A percentile compares a stretch with the other conserved stretches of the same genome.
phyloP scores from a whole-genome alignment of 768 basidiomycete species.

The Podaxis sp. region DNA sequence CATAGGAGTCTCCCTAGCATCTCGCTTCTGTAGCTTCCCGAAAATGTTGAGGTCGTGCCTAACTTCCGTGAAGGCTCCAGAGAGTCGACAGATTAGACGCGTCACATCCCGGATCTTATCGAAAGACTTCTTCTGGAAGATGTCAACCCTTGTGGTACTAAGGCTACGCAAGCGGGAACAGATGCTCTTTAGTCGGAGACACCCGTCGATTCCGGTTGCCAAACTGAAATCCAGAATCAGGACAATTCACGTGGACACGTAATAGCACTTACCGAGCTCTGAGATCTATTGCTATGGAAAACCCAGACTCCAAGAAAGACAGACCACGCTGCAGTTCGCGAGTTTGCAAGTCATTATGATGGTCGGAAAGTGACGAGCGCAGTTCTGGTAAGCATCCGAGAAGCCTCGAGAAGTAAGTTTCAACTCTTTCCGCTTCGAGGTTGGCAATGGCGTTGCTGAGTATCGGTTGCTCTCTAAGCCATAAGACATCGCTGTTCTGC shows the following conservation, averaged over 20 bases:
- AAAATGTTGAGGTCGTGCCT: slow-evolving; percentile 7
- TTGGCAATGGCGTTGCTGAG: slow-evolving; percentile 25
- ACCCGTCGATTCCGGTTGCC: not conserved
- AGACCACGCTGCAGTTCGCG: slow-evolving; percentile 82
- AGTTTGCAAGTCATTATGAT: slow-evolving; percentile 83
- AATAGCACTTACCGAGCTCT: slow-evolving; percentile 59
- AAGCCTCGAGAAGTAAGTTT: slow-evolving; percentile 66
- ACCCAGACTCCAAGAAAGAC: slow-evolving; percentile 76
- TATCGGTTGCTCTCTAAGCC: slow-evolving; percentile 66
- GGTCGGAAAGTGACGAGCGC: slow-evolving; percentile 57
- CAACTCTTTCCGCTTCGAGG: slow-evolving; percentile 40
- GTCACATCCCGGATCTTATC: slow-evolving; percentile 20
- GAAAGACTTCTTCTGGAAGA: slow-evolving; percentile 19
- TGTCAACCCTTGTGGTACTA: slow-evolving; percentile 21
- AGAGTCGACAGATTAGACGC: slow-evolving; percentile 29
- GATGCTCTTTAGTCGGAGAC: not conserved
- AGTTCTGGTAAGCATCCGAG: slow-evolving; percentile 65
- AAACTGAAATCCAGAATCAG: slow-evolving; percentile 12
- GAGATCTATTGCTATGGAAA: slow-evolving; percentile 62
- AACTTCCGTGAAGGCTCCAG: slow-evolving; percentile 33
- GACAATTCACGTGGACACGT: not conserved
- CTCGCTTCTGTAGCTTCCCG: not conserved
- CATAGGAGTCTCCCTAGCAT: not conserved
- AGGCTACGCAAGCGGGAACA: not conserved
- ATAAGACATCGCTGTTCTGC: slow-evolving; percentile 51